A percentile compares a stretch with the other conserved stretches of the same genome.
phyloP scores from a whole-genome alignment of 2,329 filamentous ascomycete genomes.

The Colletotrichum australisinense region DNA sequence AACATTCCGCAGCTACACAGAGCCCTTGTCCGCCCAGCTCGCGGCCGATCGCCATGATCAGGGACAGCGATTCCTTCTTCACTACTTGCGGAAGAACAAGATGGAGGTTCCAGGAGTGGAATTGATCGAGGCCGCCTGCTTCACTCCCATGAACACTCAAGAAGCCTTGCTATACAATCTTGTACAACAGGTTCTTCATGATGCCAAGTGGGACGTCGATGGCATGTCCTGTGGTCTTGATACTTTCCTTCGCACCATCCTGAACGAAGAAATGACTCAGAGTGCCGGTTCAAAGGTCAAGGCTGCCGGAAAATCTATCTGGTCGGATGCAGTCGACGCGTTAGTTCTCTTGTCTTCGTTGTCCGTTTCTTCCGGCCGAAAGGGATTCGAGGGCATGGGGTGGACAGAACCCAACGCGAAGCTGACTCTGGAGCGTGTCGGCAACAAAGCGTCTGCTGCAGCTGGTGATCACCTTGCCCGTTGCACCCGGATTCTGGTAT shows the following conservation, averaged over 20 bases:
- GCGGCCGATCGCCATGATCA: slow-evolving; percentile 49
- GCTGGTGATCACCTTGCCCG: background rate
- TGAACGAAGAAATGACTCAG: background rate
- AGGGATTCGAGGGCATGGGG: background rate
- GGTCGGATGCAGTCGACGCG: slow-evolving; percentile 14
- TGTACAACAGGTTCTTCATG: slow-evolving; percentile 43
- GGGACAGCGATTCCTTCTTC: slow-evolving; percentile 43
- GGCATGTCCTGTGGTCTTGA: slow-evolving; percentile 6
- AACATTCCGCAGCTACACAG: slow-evolving; percentile 45
- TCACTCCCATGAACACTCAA: slow-evolving; percentile 40
- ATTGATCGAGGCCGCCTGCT: slow-evolving; percentile 40
- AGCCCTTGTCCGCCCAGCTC: slow-evolving; percentile 47
- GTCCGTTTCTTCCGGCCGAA: background rate
- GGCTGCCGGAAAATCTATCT: slow-evolving; percentile 1
- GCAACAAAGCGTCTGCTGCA: background rate
- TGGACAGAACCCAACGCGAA: background rate
- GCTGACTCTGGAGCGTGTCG: background rate
- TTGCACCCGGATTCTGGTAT: slow-evolving; percentile 30
- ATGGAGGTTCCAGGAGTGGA: slow-evolving; percentile 41
- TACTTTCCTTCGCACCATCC: background rate
- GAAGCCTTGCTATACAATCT: slow-evolving; percentile 43
- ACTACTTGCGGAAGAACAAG: slow-evolving; percentile 46
- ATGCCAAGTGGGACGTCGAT: slow-evolving; percentile 43
- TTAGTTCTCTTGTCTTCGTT: slow-evolving; percentile 17
- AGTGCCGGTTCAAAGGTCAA: background rate